phyloP scores from a whole-genome alignment of 1,139 yeast genomes.

The Saccharomyces hybrid region DNA sequence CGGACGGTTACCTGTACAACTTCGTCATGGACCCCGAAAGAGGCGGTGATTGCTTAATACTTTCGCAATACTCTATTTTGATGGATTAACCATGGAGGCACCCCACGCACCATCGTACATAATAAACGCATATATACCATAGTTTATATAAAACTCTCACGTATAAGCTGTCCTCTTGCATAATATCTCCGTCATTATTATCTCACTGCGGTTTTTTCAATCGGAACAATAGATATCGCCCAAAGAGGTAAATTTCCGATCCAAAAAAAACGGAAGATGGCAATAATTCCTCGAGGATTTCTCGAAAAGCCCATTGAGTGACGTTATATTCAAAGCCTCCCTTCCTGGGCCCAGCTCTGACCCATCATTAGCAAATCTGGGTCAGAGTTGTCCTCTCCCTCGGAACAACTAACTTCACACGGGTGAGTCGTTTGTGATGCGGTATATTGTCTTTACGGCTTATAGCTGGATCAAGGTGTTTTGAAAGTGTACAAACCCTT shows the following conservation, averaged over 20 bases:
- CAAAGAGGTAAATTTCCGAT: neutral
- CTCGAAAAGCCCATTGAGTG: neutral
- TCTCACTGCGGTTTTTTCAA: neutral
- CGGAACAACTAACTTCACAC: neutral
- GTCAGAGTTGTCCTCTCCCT: conserved; percentile 2
- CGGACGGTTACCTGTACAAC: conserved; percentile 80
- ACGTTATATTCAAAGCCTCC: neutral
- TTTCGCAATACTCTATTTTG: conserved; percentile 52
- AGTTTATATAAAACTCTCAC: neutral
- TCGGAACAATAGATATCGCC: neutral
- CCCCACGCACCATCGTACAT: neutral
- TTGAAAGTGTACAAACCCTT: neutral
- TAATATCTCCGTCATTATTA: neutral
- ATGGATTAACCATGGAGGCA: neutral
- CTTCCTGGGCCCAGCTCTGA: neutral
- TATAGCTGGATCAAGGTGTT: neutral
- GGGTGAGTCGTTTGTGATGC: neutral
- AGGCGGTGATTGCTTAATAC: conserved; percentile 86
- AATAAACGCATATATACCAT: neutral
- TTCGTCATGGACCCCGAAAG: conserved; percentile 81
- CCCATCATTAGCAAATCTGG: neutral
- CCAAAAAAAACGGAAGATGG: neutral
- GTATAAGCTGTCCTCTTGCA: neutral
- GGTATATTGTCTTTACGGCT: neutral
- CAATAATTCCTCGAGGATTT: neutral